Conservation (phyloP, 305 asterid genomes). For the Solanum hybrid region DNA sequence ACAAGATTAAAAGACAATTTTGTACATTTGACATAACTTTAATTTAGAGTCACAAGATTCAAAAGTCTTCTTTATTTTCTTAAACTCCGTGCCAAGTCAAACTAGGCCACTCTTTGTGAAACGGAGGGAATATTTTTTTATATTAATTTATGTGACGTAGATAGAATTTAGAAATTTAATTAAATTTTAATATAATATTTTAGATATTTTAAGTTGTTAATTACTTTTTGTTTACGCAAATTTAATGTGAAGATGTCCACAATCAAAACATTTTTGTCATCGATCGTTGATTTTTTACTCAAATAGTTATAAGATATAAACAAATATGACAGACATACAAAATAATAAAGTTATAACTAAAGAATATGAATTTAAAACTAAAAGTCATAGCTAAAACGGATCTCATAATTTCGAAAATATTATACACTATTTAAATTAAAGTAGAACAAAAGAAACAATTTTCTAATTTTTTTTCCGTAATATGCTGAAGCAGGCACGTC, state of each 20-base stretch:
- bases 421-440: not conserved
- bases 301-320: not conserved
- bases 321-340: not conserved
- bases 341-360: not conserved
- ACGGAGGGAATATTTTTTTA: too few species aligned
- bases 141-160: not conserved
- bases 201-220: too few species aligned
- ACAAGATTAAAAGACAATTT: too few species aligned
- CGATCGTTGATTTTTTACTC: not conserved
- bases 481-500: not conserved
- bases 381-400: not conserved
- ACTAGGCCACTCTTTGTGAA: too few species aligned
- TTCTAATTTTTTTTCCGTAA: too few species aligned
- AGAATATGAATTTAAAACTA: not conserved
- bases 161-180: not conserved
- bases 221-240: not conserved
- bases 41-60: too few species aligned
- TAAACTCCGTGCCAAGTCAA: too few species aligned
- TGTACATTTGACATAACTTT: too few species aligned
- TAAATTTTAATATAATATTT: too few species aligned
- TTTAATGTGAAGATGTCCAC: not conserved
- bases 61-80: too few species aligned
- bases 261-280: too few species aligned
- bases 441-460: not conserved
- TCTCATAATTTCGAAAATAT: not conserved